A percentile compares a stretch with the other conserved stretches of the same genome.
These are phyloP conservation scores for Metschnikowia matae DNA, from an alignment of 805 yeast species.

Conservation along the genomic window DNA sequence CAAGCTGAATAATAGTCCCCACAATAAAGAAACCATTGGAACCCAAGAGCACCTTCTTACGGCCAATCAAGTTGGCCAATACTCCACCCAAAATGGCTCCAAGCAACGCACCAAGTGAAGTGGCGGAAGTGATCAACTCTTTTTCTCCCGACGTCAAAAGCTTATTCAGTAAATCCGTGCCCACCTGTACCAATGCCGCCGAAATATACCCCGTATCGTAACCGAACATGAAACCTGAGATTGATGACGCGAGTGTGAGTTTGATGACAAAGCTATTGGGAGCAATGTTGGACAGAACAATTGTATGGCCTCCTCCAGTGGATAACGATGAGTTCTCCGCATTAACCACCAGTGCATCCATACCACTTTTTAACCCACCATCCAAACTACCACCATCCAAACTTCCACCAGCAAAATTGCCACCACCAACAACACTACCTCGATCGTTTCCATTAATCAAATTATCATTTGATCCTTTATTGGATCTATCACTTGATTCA, in stretches of 20 bases:
- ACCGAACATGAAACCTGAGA: slow-evolving; percentile 96
- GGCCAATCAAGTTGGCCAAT: slow-evolving; percentile 76
- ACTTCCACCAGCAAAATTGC: too few relatives aligned
- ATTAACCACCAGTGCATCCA: slow-evolving; percentile 6
- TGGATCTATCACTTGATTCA: too few relatives aligned
- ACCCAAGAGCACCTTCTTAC: slow-evolving; percentile 78
- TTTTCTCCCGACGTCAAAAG: slow-evolving; percentile 70
- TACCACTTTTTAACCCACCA: not conserved
- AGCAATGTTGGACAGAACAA: slow-evolving; percentile 8
- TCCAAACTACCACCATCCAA: too few relatives aligned
- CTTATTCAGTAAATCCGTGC: slow-evolving; percentile 56
- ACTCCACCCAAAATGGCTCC: slow-evolving; percentile 78
- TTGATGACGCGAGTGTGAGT: slow-evolving; percentile 73
- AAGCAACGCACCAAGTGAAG: slow-evolving; percentile 87
- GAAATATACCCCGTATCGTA: slow-evolving; percentile 97
- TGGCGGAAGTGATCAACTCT: slow-evolving; percentile 89
- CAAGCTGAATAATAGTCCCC: slow-evolving; percentile 84
- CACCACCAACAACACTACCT: too few relatives aligned
- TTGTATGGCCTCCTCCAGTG: slow-evolving; percentile 4
- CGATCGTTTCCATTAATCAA: too few relatives aligned
- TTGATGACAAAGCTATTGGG: slow-evolving; percentile 56
- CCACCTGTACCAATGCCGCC: slow-evolving; percentile 83
- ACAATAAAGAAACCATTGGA: slow-evolving; percentile 78
- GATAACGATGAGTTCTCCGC: slow-evolving; percentile 8
- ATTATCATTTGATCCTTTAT: too few relatives aligned